These are phyloP conservation scores for Graphiopsis chlorocephala DNA, from an alignment of 2,329 filamentous ascomycete genomes.

Conservation along the genomic window DNA sequence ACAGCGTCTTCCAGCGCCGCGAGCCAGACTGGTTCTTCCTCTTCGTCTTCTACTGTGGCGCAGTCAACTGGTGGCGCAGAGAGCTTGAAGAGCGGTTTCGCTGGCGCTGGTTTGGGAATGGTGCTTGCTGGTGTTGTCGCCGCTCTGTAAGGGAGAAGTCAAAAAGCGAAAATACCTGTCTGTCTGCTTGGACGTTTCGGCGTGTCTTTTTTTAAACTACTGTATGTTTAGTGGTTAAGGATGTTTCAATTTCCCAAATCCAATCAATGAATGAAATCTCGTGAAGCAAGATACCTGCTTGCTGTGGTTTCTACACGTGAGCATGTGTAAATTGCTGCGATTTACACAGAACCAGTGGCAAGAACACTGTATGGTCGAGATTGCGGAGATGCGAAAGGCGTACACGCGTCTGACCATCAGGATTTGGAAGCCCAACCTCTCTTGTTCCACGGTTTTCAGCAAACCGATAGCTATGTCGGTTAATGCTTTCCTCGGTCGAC, in stretches of 20 bases:
- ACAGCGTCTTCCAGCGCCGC: background rate
- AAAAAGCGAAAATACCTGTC: background rate
- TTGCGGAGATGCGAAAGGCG: background rate
- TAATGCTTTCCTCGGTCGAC: background rate
- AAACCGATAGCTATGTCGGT: background rate
- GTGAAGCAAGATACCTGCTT: background rate
- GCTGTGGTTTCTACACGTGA: background rate
- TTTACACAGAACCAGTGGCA: background rate
- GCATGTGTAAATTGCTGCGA: background rate
- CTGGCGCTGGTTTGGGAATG: conserved; percentile 15
- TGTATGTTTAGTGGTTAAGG: background rate
- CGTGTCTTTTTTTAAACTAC: background rate
- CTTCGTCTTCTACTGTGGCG: background rate
- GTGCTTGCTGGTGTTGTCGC: conserved; percentile 27
- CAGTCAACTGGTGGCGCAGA: conserved; percentile 11
- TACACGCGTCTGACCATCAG: background rate
- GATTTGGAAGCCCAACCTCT: background rate
- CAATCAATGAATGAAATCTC: background rate
- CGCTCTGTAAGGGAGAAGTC: conserved; percentile 21
- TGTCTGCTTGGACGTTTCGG: background rate
- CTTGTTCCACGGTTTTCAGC: background rate
- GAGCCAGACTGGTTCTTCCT: conserved; percentile 1
- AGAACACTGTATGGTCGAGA: background rate
- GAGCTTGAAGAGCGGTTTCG: background rate
- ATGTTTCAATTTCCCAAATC: background rate